Base-by-base conservation (phyloP, 164 flowering plant genomes). In the Chimonanthus praecox region DNA sequence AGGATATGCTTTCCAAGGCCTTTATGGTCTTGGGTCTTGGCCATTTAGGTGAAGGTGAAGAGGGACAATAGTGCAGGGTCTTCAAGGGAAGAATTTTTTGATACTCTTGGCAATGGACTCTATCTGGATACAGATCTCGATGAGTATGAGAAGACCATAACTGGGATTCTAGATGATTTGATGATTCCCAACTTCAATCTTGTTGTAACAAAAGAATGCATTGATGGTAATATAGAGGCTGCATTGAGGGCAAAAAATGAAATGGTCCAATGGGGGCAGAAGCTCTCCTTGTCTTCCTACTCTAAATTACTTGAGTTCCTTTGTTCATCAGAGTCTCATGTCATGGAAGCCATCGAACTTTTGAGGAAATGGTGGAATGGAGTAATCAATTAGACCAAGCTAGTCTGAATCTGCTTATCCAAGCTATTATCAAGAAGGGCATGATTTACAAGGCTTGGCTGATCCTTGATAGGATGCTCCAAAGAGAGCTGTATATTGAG, bases 41-140 rank as follows among this genome's bases (percentile, higher is more conserved):
- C 66, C 87, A 88, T 5, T 82, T 68, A 61, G 71, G 77, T 71
- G 67, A 88, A 85, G 80, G 78, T 93, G 61, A 90, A 83, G 79
- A 89, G 97, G 82, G 96, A 91, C 82, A 90, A 89, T 74, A 80
- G 83, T 74, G 80, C 69, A 11, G 84, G 81, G n/a, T 75, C 81
- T 73, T 76, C 78, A 8, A 86, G 75, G 69, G 76, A 91, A 11
- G 94, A 95, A 77, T 93, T 93, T 79, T 87, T 71, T 77, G 99
- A 95, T 82, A 69, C 71, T 65, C 85, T 92, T 69, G 98, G 99
- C 21, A 95, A 95, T 84, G 99, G 99, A n/a, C 90, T 93, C 46
- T 91, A 89, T 80, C 81, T 95, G 73, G 94, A 93, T 33, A 82
- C 97, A 47, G 86, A 93, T 73, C 0, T 84, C 8, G 86, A 85